Evolutionary conservation across 2,329 filamentous ascomycete species (phyloP), one percentile per base, ranked within the genome.

Genomic region (Dothidotthia symphoricarpi): DNA sequence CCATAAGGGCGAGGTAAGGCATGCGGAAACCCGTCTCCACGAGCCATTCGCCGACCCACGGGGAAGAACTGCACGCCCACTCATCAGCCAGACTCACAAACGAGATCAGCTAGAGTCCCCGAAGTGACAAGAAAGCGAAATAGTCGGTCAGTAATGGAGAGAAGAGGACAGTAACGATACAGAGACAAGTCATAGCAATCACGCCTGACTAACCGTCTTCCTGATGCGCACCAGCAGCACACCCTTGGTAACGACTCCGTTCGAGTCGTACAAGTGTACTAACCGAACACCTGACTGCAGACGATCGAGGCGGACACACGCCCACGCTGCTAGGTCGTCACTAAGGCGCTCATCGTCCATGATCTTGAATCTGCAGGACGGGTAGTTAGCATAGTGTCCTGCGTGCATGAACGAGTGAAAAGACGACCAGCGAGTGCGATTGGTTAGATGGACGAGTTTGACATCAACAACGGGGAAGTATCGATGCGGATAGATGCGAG

Each of bases 251-350:
- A 80, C 67, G 19, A 74, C 70, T 1, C 88, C 88, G 45, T 82
- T 76, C 16, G 75, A 72, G 59, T 95, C 83, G 47, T 86, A 74
- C 41, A 97, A 69, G 54, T 83, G 85, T 39, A 97, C 73, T 50
- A 95, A 81, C 9, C 89, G 76, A 52, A 86, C 86, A 1, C 93
- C 91, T 24, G 77, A 71, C 43, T 81, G 80, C 42, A 96, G 66
- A 6, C 89, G 78, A 67, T 96, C 89, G 15, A 97, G 77, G 26
- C 89, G 78, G 53, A 95, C 83, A 59, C 89, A 95, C 2, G 86
- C 82, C 93, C 93, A 97, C 3, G 85, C 88, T 9, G 88, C 84
- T 39, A 95, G 67, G 42, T 85, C 78, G 57, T 97, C 89, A 25
- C 51, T 51, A 3, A 83, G 82, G 50, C 90, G 79, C 65, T 91